Evolutionary conservation across 176 grass and related monocot species (phyloP), one percentile per base, ranked within the genome.

Genomic region (Raddia guianensis): DNA sequence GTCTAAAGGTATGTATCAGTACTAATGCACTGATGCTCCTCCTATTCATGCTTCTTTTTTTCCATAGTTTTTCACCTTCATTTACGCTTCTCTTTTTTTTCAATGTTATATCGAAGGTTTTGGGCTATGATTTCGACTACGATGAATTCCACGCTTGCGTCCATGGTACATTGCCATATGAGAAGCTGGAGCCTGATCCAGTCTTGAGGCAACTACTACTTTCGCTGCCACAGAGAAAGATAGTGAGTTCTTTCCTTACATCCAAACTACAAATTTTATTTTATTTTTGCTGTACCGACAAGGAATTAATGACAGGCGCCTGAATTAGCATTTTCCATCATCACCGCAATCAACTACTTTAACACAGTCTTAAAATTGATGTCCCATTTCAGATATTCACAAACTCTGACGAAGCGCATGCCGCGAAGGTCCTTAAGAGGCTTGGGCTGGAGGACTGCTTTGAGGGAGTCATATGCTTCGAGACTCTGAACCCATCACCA

Each of bases 361-460:
- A n/a, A 15, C 18, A 40, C 37, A 40, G 37, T 0, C 5, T 51
- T 6, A 77, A 52, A 77, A 52, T 68, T 47, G 61, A 4, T 40
- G 35, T 9, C 69, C 49, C 32, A 13, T 21, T 71, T 49, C 78
- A 98, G 92, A 90, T 99, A 67, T 99, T 99, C 79, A 99, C 92
- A 47, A 98, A 99, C 79, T 81, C 92, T 19, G 92, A 99, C 78
- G 80, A 91, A 68, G 90, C 86, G 0, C 96, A 99, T 35, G 92
- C 88, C 13, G 74, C 75, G 4, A 78, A 64, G 27, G 88, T 91
- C 62, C 86, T 99, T 66, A 75, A 88, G 57, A 92, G 68, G 80
- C 81, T 99, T 37, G 92, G 92, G 1, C 88, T 99, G 9, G 86
- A 99, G 84, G 88, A 93, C 20, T 99, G 96, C 88, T 99, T 95